Base-by-base conservation (phyloP, 164 flowering plant species). In the Nymphaea colorata region DNA sequence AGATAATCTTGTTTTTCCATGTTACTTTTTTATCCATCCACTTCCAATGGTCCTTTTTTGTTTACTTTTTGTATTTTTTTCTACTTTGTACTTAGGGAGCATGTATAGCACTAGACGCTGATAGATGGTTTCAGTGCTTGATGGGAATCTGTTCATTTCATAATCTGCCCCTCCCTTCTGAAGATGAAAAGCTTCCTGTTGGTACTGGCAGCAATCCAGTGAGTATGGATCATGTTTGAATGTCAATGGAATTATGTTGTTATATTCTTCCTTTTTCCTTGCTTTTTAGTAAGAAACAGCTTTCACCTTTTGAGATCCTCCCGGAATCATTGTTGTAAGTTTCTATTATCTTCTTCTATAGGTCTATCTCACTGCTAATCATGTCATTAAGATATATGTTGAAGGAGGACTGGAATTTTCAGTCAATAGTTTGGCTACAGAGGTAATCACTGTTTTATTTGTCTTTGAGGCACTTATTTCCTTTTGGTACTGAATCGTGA, bases 181-280 rank as follows among this genome's bases (percentile, higher is more conserved):
- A 83, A 66, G 85, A 83, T 72, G 93, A 87, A 74, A 84, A 66
- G 81, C 80, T 91, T 84, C 98, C 98, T 69, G 93, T 87, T 79
- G 93, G 98, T 78, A 93, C 87, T 3, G 98, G 97, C 59, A 93
- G 98, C 85, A 93, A 93, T 80, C 98, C 98, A 75, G 98, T 89
- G 83, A 88, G 97, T 79, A 44, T 61, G 6, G 36, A 25, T 25
- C 36, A 25, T 25, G 0, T 25, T 25, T 25, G 36, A 25, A 25
- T 25, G 36, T 25, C 36, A 25, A 25, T 25, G 36, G 36, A 25
- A 25, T 25, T 25, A 25, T 25, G 36, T 25, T 25, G 36, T 25
- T 25, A 25, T 25, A 25, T 25, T 25, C 36, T 25, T 25, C 36
- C 36, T 25, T 25, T 25, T 25, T 25, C 36, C 36, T 25, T 25